Evolutionary conservation across 352 stramenopile genomes (phyloP).

Genomic region (Pythium vanterpoolii): DNA sequence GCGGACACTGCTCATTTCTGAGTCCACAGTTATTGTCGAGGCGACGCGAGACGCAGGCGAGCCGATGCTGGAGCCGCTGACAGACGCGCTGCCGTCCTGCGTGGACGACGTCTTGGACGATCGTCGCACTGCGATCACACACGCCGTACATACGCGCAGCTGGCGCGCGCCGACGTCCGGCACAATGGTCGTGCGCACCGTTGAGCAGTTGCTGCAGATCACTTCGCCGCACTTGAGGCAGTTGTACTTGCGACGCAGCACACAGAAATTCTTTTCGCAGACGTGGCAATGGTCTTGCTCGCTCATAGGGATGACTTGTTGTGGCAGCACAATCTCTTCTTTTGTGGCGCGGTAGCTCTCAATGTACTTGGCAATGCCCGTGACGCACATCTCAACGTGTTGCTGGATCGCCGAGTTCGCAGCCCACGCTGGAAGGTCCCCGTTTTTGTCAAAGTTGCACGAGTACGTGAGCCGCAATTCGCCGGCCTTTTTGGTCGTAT

Average conservation of each 20-base stretch:
- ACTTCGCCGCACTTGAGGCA: slow-evolving; percentile 83
- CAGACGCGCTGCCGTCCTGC: slow-evolving; percentile 12
- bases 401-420: slow-evolving; percentile 84
- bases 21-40: slow-evolving; percentile 10
- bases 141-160: slow-evolving; percentile 76
- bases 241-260: slow-evolving; percentile 71
- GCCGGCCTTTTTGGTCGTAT: slow-evolving; percentile 73
- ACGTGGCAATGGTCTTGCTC: slow-evolving; percentile 70
- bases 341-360: slow-evolving; percentile 67
- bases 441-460: slow-evolving; percentile 85
- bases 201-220: slow-evolving; percentile 76
- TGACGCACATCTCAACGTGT: slow-evolving; percentile 85
- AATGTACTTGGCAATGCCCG: slow-evolving; percentile 85
- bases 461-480: slow-evolving; percentile 86
- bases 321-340: slow-evolving; percentile 69
- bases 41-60: slow-evolving; percentile 8
- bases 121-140: slow-evolving; percentile 67
- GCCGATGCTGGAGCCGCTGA: background rate
- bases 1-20: slow-evolving; percentile 23
- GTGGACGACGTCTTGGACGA: slow-evolving; percentile 34
- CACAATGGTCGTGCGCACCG: slow-evolving; percentile 57
- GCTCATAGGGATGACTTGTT: slow-evolving; percentile 72
- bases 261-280: slow-evolving; percentile 74
- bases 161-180: slow-evolving; percentile 69
- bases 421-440: slow-evolving; percentile 75